A percentile compares a stretch with the other conserved stretches of the same genome.
phyloP scores from a whole-genome alignment of 73 alveolate genomes.

The Effrenium voratum region DNA sequence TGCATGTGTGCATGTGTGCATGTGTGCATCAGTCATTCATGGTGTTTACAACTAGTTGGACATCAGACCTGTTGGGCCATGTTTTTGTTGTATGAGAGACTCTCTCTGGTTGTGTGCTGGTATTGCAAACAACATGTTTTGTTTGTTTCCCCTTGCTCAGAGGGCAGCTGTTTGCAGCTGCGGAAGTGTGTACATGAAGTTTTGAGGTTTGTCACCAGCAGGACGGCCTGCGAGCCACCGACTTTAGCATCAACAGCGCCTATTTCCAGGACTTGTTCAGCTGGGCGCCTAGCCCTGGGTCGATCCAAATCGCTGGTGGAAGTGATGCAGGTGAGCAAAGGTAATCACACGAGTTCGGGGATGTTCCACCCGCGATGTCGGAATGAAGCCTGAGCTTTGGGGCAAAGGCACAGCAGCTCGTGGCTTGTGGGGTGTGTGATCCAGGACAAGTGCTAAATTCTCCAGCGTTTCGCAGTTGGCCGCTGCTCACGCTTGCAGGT shows the following conservation, averaged over 20 bases:
- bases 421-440: too few species aligned
- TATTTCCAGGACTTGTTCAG: slow-evolving; percentile 68
- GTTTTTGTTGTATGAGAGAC: not conserved
- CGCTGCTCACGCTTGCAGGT: too few species aligned
- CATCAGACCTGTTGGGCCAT: not conserved
- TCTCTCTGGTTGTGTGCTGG: not conserved
- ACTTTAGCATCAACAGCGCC: slow-evolving; percentile 58
- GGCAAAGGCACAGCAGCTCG: too few species aligned
- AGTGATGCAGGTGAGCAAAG: too few species aligned
- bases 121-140: not conserved
- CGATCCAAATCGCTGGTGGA: not conserved
- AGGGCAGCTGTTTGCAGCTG: too few species aligned
- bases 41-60: not conserved
- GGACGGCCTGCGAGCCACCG: slow-evolving; percentile 65
- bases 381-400: too few species aligned
- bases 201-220: not conserved
- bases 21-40: not conserved
- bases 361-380: too few species aligned
- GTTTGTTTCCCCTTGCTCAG: too few species aligned
- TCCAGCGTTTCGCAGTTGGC: too few species aligned
- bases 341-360: too few species aligned
- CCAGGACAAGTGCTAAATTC: too few species aligned
- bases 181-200: not conserved
- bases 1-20: not conserved
- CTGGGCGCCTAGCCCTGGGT: not conserved